These are phyloP conservation scores for Thoreauomyces humboldtii DNA, from an alignment of 192 early-diverging fungal genomes.

Conservation along the genomic window DNA sequence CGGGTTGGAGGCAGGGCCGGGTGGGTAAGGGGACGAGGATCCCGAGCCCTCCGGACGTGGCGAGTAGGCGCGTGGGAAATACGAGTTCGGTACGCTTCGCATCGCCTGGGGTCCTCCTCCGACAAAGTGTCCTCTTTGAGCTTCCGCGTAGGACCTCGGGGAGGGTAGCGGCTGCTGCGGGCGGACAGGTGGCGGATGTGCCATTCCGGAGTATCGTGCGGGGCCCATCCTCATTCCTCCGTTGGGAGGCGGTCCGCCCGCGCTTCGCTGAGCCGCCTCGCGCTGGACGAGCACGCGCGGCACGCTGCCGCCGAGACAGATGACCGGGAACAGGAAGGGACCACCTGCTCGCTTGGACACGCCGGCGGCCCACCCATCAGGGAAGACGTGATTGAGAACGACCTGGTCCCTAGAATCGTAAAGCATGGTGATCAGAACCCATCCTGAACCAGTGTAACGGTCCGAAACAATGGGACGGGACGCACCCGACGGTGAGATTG, in stretches of 20 bases:
- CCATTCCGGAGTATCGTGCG: background rate
- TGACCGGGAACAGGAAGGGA: slow-evolving; percentile 39
- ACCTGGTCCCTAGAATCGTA: slow-evolving; percentile 38
- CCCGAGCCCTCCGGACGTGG: background rate
- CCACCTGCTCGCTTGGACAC: slow-evolving; percentile 39
- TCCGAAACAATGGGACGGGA: too few species aligned
- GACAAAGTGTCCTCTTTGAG: too few species aligned
- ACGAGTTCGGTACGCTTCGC: background rate
- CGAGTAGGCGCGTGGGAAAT: background rate
- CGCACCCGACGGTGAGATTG: slow-evolving; percentile 29
- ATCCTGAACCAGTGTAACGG: too few species aligned
- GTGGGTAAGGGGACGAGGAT: too few species aligned
- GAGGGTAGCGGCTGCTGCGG: background rate
- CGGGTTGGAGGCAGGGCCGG: background rate
- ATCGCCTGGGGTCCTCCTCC: too few species aligned
- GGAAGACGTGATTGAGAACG: slow-evolving; percentile 32
- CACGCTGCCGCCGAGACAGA: slow-evolving; percentile 40
- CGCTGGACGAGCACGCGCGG: slow-evolving; percentile 28
- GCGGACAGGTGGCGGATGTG: background rate
- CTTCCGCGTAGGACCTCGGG: slow-evolving; percentile 2
- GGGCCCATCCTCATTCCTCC: background rate
- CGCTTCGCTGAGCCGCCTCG: background rate
- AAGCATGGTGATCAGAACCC: too few species aligned
- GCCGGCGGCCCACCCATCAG: slow-evolving; percentile 43
- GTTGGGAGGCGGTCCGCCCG: background rate